Conservation (phyloP, 306 rosid genomes). For the Purshia tridentata region DNA sequence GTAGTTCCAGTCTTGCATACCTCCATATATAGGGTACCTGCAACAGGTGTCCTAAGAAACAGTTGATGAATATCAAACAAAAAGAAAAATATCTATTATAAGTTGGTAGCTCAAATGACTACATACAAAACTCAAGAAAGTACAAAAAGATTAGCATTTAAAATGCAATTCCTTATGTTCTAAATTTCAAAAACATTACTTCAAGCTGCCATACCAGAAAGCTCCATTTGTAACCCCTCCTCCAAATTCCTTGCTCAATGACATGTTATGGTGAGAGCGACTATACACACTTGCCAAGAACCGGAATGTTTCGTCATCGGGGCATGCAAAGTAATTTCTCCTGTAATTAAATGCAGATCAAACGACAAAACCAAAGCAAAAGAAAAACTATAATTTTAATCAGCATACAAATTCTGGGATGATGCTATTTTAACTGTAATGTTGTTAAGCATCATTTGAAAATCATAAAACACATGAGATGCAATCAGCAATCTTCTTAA, state of each 20-base stretch:
- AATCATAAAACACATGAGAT: not conserved
- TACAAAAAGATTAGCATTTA: not conserved
- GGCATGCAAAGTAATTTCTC: constrained; percentile 72
- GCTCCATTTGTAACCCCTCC: constrained; percentile 93
- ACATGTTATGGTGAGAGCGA: constrained; percentile 87
- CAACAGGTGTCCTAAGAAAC: constrained; percentile 34
- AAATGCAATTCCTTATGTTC: constrained; percentile 13
- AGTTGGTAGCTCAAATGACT: not conserved
- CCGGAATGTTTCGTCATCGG: constrained; percentile 80
- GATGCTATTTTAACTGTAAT: not conserved
- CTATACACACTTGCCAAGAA: constrained; percentile 87
- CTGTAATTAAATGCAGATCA: constrained; percentile 50
- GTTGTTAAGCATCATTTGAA: not conserved
- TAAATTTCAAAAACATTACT: constrained; percentile 25
- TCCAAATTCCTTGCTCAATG: constrained; percentile 72
- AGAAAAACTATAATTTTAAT: not conserved
- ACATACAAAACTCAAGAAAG: not conserved
- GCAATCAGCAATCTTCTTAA: not conserved
- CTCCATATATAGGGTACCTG: constrained; percentile 97
- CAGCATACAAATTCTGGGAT: not conserved
- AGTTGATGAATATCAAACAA: constrained; percentile 27
- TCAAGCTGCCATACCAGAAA: constrained; percentile 55
- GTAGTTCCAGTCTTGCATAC: constrained; percentile 99
- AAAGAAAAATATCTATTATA: not conserved
- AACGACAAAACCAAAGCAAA: constrained; percentile 19